A percentile compares a stretch with the other conserved stretches of the same genome.
phyloP scores from a whole-genome alignment of 805 yeast genomes.

The Metschnikowia lochheadii region DNA sequence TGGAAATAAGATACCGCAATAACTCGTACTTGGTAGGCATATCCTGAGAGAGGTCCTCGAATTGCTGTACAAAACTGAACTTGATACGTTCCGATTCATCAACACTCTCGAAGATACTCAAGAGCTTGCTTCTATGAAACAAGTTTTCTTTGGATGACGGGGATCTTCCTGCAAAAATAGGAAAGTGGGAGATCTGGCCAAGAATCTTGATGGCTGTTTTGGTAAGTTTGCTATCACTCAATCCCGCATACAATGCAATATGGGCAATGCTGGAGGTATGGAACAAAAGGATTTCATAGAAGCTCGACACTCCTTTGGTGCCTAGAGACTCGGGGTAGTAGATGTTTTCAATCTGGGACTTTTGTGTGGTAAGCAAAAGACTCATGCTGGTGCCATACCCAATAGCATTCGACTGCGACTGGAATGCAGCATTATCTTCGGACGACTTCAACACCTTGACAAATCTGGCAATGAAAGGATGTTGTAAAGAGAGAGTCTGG shows the following conservation, averaged over 20 bases:
- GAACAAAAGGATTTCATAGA: constrained; percentile 67
- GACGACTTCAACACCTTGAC: constrained; percentile 43
- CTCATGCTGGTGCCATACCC: constrained; percentile 30
- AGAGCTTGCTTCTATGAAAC: constrained; percentile 53
- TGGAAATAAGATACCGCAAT: constrained; percentile 52
- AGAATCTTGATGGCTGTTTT: constrained; percentile 51
- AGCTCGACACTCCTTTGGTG: constrained; percentile 57
- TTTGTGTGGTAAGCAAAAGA: constrained; percentile 21
- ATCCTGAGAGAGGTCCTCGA: constrained; percentile 31
- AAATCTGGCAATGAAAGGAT: constrained; percentile 52
- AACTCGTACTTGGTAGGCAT: constrained; percentile 53
- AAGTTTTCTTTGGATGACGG: constrained; percentile 20
- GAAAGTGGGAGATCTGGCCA: constrained; percentile 43
- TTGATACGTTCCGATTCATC: constrained; percentile 76
- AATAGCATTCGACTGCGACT: neutral
- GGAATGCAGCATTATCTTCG: constrained; percentile 1
- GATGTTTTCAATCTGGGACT: constrained; percentile 25
- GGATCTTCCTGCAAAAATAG: constrained; percentile 38
- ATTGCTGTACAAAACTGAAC: constrained; percentile 66
- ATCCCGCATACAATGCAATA: constrained; percentile 70
- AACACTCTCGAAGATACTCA: constrained; percentile 68
- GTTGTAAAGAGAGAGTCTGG: constrained; percentile 50
- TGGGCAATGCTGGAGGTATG: constrained; percentile 71
- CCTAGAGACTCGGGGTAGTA: constrained; percentile 45
- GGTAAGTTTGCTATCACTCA: constrained; percentile 49